Evolutionary conservation across 148 eudicot species (phyloP).

Genomic region (Heliosperma pusillum): DNA sequence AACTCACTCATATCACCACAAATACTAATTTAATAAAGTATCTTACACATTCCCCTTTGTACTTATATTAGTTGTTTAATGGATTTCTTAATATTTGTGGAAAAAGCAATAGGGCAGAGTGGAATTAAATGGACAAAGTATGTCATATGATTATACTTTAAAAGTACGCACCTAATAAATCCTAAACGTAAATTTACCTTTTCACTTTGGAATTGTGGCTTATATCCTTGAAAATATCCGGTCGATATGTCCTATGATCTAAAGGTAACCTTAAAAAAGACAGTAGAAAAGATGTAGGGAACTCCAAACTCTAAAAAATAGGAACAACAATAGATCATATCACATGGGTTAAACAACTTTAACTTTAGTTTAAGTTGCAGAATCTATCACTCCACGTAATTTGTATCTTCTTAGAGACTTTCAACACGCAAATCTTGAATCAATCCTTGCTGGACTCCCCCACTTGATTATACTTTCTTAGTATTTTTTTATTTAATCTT

Average conservation of each 20-base stretch:
- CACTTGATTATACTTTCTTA: slow-evolving; percentile 2
- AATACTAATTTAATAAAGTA: no score
- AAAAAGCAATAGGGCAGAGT: no score
- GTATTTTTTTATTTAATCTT: background rate
- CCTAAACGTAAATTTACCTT: background rate
- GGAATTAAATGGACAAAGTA: no score
- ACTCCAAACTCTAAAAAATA: background rate
- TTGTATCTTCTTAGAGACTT: slow-evolving; percentile 24
- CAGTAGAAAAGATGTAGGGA: slow-evolving; percentile 5
- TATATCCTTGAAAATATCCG: background rate
- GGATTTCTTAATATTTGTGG: no score
- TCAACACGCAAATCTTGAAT: slow-evolving; percentile 16
- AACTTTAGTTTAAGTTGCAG: slow-evolving; percentile 14
- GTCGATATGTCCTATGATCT: background rate
- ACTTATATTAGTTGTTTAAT: no score
- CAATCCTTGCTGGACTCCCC: slow-evolving; percentile 28
- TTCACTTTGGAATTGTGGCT: background rate
- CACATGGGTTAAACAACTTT: slow-evolving; percentile 24
- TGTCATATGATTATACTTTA: no score
- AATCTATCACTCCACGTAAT: slow-evolving; percentile 26
- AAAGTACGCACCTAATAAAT: no score
- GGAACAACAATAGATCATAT: slow-evolving; percentile 4
- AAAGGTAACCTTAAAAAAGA: slow-evolving; percentile 18
- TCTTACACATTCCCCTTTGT: no score
- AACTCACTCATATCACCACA: no score